Conservation (phyloP, 129 eudicot species). For the Ambrosia artemisiifolia region DNA sequence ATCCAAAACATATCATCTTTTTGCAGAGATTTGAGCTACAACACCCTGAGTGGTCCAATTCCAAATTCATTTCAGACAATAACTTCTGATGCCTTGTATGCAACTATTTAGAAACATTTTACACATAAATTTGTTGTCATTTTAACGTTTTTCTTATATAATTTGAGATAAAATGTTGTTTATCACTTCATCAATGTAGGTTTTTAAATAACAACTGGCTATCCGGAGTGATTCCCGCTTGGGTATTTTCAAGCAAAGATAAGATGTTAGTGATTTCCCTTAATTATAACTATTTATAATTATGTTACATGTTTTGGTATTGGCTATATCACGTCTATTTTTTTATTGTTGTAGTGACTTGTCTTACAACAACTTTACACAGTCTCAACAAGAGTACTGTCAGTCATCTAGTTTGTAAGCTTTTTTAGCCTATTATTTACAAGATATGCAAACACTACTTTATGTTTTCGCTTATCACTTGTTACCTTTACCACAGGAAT, state of each 20-base stretch:
- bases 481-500: conserved; percentile 49
- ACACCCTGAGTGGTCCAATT: conserved; percentile 51
- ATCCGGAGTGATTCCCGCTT: conserved; percentile 56
- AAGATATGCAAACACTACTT: neutral
- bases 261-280: conserved; percentile 39
- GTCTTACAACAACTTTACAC: conserved; percentile 72
- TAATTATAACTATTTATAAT: neutral
- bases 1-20: conserved; percentile 12
- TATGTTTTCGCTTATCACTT: conserved; percentile 9
- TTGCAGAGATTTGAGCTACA: conserved; percentile 81
- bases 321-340: neutral
- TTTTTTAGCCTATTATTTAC: neutral
- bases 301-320: neutral
- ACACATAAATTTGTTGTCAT: conserved; percentile 2
- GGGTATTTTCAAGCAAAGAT: conserved; percentile 33
- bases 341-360: conserved; percentile 47
- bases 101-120: conserved; percentile 6
- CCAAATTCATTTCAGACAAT: conserved; percentile 28
- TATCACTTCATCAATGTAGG: conserved; percentile 34
- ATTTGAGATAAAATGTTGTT: neutral
- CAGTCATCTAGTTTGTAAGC: conserved; percentile 56
- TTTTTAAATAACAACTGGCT: conserved; percentile 54
- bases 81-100: conserved; percentile 42
- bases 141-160: neutral
- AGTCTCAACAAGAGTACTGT: conserved; percentile 27